Evolutionary conservation across 169 alveolate genomes (phyloP), one percentile per base, ranked within the genome.

Genomic region (Eimeria acervulina): DNA sequence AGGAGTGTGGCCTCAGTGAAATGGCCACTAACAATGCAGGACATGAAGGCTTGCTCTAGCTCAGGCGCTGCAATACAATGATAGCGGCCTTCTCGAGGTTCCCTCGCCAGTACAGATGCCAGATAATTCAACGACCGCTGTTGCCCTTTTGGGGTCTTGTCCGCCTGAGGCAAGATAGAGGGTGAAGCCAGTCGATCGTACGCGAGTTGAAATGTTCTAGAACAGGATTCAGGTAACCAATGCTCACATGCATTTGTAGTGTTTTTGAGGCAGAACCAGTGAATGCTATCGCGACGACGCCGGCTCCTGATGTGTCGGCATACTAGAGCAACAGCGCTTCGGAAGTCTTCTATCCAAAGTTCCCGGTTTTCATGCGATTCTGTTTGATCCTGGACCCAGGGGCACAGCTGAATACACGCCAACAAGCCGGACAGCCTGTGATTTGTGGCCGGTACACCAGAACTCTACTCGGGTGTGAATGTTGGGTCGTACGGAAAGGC

Each of bases 301-400:
- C 47, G 66, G 66, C 66, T 78, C n/a, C 66, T 28, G n/a, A 0
- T 78, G 40, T 33, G 52, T 28, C 31, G 33, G 68, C 94, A 10
- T 19, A 87, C 94, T 19, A 63, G 52, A 59, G 94, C 94, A 52
- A 87, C 94, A 87, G 94, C 94, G 61, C 94, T 87, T 36, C 94
- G 78, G 47, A 87, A 1, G 38, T 87, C 94, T 87, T 87, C 94
- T 36, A 87, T 63, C 81, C 66, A 63, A 40, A 87, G 38, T 19
- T 87, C 94, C 42, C 78, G 83, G 33, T 26, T 38, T 51, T 59
- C 94, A n/a, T 23, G 61, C 44, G n/a, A 26, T 44, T 87, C 83
- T 13, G 63, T 38, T 44, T 40, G 84, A 40, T 87, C 94, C 17
- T 59, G 83, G 23, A 38, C 26, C 94, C 94, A 87, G 40, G 94